Evolutionary conservation across 2,329 filamentous ascomycete species (phyloP).

Genomic region (Trichoderma asperellum): DNA sequence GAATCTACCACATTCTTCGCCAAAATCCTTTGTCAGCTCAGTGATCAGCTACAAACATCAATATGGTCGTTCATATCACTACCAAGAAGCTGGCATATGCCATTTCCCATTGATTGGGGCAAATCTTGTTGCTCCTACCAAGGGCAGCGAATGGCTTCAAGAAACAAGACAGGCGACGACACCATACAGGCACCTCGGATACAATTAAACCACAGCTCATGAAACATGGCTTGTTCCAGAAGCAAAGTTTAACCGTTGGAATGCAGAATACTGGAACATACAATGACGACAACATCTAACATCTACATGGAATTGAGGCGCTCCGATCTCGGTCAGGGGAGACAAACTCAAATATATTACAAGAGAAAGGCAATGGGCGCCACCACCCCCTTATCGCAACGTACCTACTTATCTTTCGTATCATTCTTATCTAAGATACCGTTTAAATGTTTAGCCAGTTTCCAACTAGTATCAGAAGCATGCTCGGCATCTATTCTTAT

Average conservation of each 20-base stretch:
- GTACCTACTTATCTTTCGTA: background rate
- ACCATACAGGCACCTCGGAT: background rate
- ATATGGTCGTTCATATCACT: background rate
- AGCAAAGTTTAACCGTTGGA: background rate
- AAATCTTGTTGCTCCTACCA: background rate
- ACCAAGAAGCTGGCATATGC: background rate
- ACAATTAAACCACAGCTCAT: background rate
- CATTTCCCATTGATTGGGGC: background rate
- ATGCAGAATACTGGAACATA: background rate
- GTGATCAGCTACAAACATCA: background rate
- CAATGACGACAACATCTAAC: background rate
- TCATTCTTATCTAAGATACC: background rate
- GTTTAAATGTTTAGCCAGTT: background rate
- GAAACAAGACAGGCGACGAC: background rate
- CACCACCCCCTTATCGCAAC: background rate
- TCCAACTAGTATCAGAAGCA: background rate
- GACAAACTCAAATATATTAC: background rate
- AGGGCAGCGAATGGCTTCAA: background rate
- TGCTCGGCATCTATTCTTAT: background rate
- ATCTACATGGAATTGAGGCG: background rate
- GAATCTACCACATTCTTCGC: background rate
- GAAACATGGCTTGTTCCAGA: background rate
- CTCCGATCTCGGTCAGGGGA: slow-evolving; percentile 9
- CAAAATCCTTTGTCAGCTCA: background rate
- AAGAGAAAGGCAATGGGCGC: background rate